A percentile compares a stretch with the other conserved stretches of the same genome.
These are phyloP conservation scores for Brasilioporus rufonigricans DNA, from an alignment of 768 basidiomycete genomes.

Conservation along the genomic window DNA sequence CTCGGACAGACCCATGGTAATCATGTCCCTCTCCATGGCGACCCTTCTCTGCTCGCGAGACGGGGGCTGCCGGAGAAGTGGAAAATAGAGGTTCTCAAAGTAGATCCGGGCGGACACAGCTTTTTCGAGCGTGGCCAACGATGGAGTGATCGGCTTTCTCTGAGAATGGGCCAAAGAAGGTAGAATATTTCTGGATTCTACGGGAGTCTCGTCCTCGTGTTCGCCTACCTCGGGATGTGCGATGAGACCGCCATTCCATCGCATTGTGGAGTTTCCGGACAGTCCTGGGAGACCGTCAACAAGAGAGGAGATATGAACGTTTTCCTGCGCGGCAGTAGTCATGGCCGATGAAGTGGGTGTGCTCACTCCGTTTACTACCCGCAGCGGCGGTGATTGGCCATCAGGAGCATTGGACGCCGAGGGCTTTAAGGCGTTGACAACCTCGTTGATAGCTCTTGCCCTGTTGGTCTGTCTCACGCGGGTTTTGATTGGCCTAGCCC, in stretches of 20 bases:
- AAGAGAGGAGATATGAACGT: constrained; percentile 46
- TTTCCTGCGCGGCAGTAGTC: constrained; percentile 75
- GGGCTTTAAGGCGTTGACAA: constrained; percentile 66
- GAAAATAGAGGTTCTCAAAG: constrained; percentile 91
- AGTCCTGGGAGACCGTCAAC: constrained; percentile 49
- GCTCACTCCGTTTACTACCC: constrained; percentile 78
- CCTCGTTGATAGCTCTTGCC: constrained; percentile 73
- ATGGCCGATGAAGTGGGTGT: constrained; percentile 67
- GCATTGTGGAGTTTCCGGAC: constrained; percentile 59
- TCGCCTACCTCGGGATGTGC: constrained; percentile 68
- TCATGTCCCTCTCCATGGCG: constrained; percentile 89
- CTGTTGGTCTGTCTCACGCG: constrained; percentile 64
- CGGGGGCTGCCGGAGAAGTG: constrained; percentile 77
- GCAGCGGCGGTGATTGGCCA: constrained; percentile 51
- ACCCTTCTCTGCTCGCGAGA: constrained; percentile 82
- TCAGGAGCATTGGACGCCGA: constrained; percentile 44
- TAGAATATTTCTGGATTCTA: constrained; percentile 22
- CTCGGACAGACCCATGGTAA: constrained; percentile 64
- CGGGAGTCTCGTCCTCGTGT: constrained; percentile 44
- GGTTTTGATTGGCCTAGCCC: constrained; percentile 87
- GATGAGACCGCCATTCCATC: constrained; percentile 58
- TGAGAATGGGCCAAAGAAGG: constrained; percentile 37
- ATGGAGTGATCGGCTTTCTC: constrained; percentile 71
- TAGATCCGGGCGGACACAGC: constrained; percentile 90
- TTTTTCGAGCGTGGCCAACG: constrained; percentile 88